Percentiles rank a stretch among this genome's conserved stretches.
These are phyloP conservation scores for Vicia sativa DNA, from an alignment of 306 rosid genomes.

Conservation along the genomic window DNA sequence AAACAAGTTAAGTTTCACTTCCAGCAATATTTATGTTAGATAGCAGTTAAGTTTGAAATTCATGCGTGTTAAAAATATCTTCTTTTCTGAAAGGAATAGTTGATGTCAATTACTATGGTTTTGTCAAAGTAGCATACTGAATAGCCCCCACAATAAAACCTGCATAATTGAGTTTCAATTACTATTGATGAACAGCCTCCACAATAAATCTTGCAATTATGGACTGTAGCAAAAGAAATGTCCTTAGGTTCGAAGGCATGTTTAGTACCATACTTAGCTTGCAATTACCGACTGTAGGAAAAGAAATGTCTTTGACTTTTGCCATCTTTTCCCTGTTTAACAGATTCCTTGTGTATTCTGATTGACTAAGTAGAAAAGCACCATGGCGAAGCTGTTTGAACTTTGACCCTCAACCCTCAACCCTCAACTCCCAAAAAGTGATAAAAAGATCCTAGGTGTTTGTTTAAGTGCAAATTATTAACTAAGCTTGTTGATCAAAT, in stretches of 20 bases:
- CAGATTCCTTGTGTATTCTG: neutral
- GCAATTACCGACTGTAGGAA: conserved; percentile 1
- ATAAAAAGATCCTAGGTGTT: neutral
- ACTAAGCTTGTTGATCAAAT: neutral
- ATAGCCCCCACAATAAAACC: too few relatives aligned
- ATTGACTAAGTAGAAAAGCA: neutral
- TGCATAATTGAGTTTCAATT: neutral
- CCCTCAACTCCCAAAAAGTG: neutral
- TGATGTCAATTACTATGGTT: neutral
- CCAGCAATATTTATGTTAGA: conserved; percentile 26
- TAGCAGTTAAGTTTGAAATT: conserved; percentile 36
- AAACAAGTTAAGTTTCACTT: conserved; percentile 67
- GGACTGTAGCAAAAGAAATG: neutral
- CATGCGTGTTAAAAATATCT: conserved; percentile 16
- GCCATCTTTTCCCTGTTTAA: neutral
- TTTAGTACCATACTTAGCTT: neutral
- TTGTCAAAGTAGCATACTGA: too few relatives aligned
- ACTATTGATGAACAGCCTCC: neutral
- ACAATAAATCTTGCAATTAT: neutral
- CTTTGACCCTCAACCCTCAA: neutral
- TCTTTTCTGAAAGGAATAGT: conserved; percentile 16
- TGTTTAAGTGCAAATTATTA: neutral
- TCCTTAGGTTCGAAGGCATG: neutral
- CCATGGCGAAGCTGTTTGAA: neutral
- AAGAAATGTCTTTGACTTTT: neutral